phyloP scores from a whole-genome alignment of 2,329 filamentous ascomycete genomes.

The Fusarium brevicatenulatum region DNA sequence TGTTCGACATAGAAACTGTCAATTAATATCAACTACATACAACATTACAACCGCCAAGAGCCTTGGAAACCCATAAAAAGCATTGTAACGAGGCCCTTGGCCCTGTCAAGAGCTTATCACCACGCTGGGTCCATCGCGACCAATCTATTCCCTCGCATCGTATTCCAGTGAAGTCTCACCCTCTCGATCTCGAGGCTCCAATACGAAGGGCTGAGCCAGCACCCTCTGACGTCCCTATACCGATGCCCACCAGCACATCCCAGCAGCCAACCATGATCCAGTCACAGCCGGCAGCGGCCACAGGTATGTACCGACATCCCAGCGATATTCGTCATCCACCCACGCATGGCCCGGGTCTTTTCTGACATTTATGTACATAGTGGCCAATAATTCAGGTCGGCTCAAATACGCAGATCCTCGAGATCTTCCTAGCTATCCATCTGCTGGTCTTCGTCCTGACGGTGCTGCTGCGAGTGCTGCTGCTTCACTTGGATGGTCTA shows the following conservation, averaged over 20 bases:
- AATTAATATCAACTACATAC: conserved; percentile 18
- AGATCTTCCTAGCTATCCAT: conserved; percentile 80
- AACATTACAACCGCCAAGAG: conserved; percentile 19
- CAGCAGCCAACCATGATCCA: conserved; percentile 44
- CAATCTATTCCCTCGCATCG: not conserved
- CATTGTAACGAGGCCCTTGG: conserved; percentile 5
- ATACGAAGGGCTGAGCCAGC: conserved; percentile 30
- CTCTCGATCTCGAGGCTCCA: conserved; percentile 18
- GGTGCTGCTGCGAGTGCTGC: conserved; percentile 77
- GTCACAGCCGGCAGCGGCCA: conserved; percentile 34
- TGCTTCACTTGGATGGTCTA: conserved; percentile 77
- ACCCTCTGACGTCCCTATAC: conserved; percentile 17
- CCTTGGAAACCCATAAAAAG: conserved; percentile 13
- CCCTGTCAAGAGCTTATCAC: conserved; percentile 4
- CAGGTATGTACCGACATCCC: conserved; percentile 39
- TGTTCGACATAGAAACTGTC: conserved; percentile 8
- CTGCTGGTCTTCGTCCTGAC: conserved; percentile 66
- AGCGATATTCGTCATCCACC: conserved; percentile 22
- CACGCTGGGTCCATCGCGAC: conserved; percentile 13
- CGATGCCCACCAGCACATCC: conserved; percentile 33
- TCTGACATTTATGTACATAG: conserved; percentile 33
- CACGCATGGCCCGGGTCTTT: conserved; percentile 12
- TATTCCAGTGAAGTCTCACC: conserved; percentile 12
- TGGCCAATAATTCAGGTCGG: conserved; percentile 51
- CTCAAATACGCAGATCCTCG: conserved; percentile 78